These are phyloP conservation scores for Suhomyces choctaworum DNA, from an alignment of 1,139 yeast genomes.

Conservation along the genomic window DNA sequence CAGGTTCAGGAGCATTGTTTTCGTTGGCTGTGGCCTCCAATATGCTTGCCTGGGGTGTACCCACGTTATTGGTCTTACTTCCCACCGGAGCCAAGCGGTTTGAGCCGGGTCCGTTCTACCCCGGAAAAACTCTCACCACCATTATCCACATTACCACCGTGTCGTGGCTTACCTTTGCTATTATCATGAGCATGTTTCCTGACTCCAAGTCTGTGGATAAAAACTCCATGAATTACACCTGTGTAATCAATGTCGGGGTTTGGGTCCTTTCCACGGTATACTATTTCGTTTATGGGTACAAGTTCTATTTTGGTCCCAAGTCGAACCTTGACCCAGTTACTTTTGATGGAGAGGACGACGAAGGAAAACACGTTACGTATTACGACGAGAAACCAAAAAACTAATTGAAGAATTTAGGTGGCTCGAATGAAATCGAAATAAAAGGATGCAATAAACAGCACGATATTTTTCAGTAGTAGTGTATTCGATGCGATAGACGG, in stretches of 20 bases:
- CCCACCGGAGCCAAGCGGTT: constrained; percentile 40
- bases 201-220: constrained; percentile 28
- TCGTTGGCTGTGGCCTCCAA: constrained; percentile 52
- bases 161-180: constrained; percentile 31
- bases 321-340: constrained; percentile 25
- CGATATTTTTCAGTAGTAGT: no score
- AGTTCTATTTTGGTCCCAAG: constrained; percentile 35
- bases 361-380: no score
- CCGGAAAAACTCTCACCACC: constrained; percentile 29
- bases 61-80: constrained; percentile 40
- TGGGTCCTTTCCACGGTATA: constrained; percentile 33
- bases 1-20: constrained; percentile 48
- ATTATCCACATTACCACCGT: constrained; percentile 25
- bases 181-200: constrained; percentile 44
- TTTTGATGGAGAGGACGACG: not conserved
- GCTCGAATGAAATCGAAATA: no score
- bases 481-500: no score
- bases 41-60: constrained; percentile 43
- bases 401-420: no score
- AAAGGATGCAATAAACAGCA: no score
- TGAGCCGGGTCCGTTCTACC: constrained; percentile 34
- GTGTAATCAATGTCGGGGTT: constrained; percentile 37
- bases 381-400: no score
- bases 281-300: constrained; percentile 25
- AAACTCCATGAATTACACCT: constrained; percentile 39